Evolutionary conservation across 2,329 filamentous ascomycete species (phyloP), one percentile per base, ranked within the genome.

Genomic region (Hymenotorrendiella dingleyae): DNA sequence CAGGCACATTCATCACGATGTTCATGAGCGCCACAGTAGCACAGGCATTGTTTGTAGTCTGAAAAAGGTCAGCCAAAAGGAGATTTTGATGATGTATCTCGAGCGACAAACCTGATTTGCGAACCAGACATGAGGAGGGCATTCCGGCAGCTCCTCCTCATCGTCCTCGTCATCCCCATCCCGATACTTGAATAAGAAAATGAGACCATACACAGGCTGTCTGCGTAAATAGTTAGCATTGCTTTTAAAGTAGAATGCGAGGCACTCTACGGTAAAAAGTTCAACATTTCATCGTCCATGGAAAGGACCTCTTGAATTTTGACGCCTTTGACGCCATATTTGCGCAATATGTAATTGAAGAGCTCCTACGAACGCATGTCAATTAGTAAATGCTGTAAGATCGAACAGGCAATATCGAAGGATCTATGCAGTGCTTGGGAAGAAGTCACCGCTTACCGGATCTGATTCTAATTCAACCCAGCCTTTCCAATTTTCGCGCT

Each of bases 21-120:
- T 97, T 97, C 54, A 96, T 74, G 52, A 97, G 71, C 3, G 93
- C 89, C 34, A 96, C 79, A n/a, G 87, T 93, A 16, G 88, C 93
- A 64, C 93, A 98, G 20, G 88, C 84, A 63, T 94, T 94, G 42
- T 78, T 74, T 0, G 80, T 83, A 1, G 86, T 88, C 82, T 91
- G 21, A 21, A 5, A 26, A 20, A 23, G 4, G 23, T 40, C n/a
- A n/a, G n/a, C n/a, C n/a, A n/a, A n/a, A n/a, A n/a, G n/a, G n/a
- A n/a, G n/a, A n/a, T n/a, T n/a, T n/a, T n/a, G n/a, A n/a, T n/a
- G n/a, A n/a, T n/a, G n/a, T n/a, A n/a, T n/a, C n/a, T n/a, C n/a
- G 4, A 29, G 24, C 24, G 34, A 55, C 67, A 16, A 60, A 86
- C 84, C 67, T 94, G 91, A 57, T 96, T 96, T 21, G 90, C 89